Evolutionary conservation across 495 filamentous ascomycete species (phyloP), one percentile per base, ranked within the genome.

Genomic region (Halenospora varia): DNA sequence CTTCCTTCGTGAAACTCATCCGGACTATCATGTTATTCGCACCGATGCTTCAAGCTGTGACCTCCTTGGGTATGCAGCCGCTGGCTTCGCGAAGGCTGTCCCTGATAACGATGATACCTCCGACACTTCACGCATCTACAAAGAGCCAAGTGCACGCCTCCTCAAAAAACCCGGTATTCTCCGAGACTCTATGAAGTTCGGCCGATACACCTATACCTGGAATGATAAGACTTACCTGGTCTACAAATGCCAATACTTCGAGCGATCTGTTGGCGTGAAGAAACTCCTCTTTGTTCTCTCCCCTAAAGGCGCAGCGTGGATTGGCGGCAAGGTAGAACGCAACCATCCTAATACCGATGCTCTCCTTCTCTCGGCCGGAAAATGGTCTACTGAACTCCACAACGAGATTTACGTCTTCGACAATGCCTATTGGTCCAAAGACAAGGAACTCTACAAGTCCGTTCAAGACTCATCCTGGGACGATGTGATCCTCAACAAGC

Each of bases 401-500:
- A 65, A 82, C 10, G 81, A 87, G 68, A 75, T 89, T 35, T 86
- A 78, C 71, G 81, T 88, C 0, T 88, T 78, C 59, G 83, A 88
- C 59, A 29, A 66, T 25, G 77, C 79, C 10, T 68, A 49, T 11
- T 89, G 83, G 86, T 53, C 66, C 49, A 88, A 86, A 72, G 76
- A 66, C 62, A 56, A 63, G 1, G 78, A 80, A 61, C 76, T 88
- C 3, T 88, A 70, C 69, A 51, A 76, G 22, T 76, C 73, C 51
- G 75, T 87, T 24, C 68, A 76, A 62, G 73, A 75, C 11, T 65
- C 76, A 1, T 64, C 68, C 20, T 88, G 83, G 83, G 76, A 82
- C 2, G 75, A 80, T 49, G 84, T 88, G 18, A 86, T 88, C 41
- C 71, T 88, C 10, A 77, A 85, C 25, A 62, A 69, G 24, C 67